Conservation (phyloP, 768 basidiomycete species). For the Hericium rajendrae region DNA sequence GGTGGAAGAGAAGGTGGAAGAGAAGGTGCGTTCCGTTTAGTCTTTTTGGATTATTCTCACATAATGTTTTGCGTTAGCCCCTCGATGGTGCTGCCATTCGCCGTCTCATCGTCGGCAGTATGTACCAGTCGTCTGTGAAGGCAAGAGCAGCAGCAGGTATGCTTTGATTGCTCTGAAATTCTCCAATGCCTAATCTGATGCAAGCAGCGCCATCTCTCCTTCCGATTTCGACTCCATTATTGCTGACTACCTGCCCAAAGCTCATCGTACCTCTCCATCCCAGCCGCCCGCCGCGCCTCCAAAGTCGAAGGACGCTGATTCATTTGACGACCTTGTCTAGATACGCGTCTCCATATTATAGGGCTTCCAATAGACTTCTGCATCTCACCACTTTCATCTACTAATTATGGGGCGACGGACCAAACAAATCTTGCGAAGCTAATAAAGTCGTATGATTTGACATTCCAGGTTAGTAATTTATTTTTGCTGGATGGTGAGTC, state of each 20-base stretch:
- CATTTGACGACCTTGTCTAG: conserved; percentile 14
- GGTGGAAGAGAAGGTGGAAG: conserved; percentile 23
- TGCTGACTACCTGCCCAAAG: conserved; percentile 55
- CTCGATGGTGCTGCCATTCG: conserved; percentile 61
- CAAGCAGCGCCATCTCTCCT: conserved; percentile 29
- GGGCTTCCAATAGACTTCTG: too few species aligned
- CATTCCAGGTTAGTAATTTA: too few species aligned
- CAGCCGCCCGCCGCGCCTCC: conserved; percentile 10
- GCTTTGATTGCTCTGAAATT: conserved; percentile 4
- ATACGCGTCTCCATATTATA: not conserved
- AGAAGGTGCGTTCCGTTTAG: conserved; percentile 16
- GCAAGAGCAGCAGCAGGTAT: conserved; percentile 35
- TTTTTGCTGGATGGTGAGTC: too few species aligned
- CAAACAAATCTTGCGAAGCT: too few species aligned
- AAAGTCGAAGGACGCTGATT: conserved; percentile 6
- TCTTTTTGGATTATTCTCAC: not conserved
- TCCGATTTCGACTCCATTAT: conserved; percentile 65
- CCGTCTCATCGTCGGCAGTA: conserved; percentile 51
- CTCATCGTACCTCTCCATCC: conserved; percentile 9
- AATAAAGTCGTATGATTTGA: too few species aligned
- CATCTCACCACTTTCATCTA: too few species aligned
- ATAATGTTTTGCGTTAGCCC: conserved; percentile 22
- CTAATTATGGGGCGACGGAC: too few species aligned
- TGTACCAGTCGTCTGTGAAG: conserved; percentile 45
- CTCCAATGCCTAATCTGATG: conserved; percentile 7